Percentiles rank a stretch among this genome's conserved stretches.
These are phyloP conservation scores for Spathaspora gorwiae DNA, from an alignment of 805 yeast genomes.

Conservation along the genomic window DNA sequence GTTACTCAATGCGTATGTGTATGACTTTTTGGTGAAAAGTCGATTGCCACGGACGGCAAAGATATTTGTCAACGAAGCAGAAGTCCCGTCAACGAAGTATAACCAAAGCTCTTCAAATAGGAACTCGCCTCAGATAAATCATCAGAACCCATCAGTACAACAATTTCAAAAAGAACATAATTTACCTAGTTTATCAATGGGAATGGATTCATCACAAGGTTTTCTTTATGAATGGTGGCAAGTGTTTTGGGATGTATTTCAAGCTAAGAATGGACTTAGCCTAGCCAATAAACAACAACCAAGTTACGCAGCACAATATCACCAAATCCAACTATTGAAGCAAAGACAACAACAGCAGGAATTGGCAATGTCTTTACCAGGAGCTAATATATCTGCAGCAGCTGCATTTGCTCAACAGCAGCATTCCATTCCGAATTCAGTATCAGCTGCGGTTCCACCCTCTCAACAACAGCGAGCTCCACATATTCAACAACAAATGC, in stretches of 20 bases:
- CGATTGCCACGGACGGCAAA: slow-evolving; percentile 68
- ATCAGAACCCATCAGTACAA: slow-evolving; percentile 25
- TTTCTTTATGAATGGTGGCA: slow-evolving; percentile 95
- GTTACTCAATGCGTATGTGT: slow-evolving; percentile 74
- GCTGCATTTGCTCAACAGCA: slow-evolving; percentile 3
- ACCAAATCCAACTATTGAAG: slow-evolving; percentile 55
- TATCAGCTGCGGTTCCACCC: slow-evolving; percentile 8
- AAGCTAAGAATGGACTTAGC: slow-evolving; percentile 59
- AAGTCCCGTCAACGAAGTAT: slow-evolving; percentile 41
- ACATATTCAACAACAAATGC: slow-evolving; percentile 1
- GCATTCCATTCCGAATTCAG: slow-evolving; percentile 11
- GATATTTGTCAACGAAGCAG: slow-evolving; percentile 73
- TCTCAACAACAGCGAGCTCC: not conserved
- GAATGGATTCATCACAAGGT: slow-evolving; percentile 82
- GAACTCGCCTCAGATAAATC: slow-evolving; percentile 15
- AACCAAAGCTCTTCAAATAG: slow-evolving; percentile 3
- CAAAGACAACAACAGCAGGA: slow-evolving; percentile 52
- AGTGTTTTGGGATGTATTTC: slow-evolving; percentile 89
- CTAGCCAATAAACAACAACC: slow-evolving; percentile 1
- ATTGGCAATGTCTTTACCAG: slow-evolving; percentile 26
- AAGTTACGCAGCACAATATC: slow-evolving; percentile 61
- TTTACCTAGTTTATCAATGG: slow-evolving; percentile 47
- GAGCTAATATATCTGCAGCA: slow-evolving; percentile 2
- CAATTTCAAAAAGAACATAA: slow-evolving; percentile 37
- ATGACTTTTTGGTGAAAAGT: slow-evolving; percentile 77